Percentiles rank a stretch among this genome's conserved stretches.
These are phyloP conservation scores for Apiotrichum gamsii DNA, from an alignment of 1,284 basidiomycete genomes.

Conservation along the genomic window DNA sequence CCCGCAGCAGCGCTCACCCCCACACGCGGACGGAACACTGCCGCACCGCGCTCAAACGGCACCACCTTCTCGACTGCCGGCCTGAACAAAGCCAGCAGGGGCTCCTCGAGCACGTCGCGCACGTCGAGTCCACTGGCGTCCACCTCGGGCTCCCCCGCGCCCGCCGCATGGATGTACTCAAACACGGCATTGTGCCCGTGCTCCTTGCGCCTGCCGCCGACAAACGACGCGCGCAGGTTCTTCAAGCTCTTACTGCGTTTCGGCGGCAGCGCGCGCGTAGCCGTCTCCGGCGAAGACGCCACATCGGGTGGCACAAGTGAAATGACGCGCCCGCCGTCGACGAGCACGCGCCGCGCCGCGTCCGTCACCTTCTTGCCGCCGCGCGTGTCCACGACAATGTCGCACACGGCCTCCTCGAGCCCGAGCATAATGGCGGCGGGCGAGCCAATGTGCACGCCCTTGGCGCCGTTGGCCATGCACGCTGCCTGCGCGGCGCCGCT, in stretches of 20 bases:
- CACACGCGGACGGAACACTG: constrained; percentile 23
- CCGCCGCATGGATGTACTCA: constrained; percentile 18
- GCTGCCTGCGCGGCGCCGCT: constrained; percentile 15
- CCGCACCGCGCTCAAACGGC: constrained; percentile 38
- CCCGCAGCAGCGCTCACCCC: not conserved
- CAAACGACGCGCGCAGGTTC: not conserved
- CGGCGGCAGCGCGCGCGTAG: too few species aligned
- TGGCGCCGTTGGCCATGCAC: constrained; percentile 39
- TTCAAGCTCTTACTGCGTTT: not conserved
- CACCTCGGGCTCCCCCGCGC: constrained; percentile 41
- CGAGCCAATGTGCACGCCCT: constrained; percentile 39
- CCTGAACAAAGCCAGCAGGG: constrained; percentile 27
- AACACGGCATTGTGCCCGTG: not conserved
- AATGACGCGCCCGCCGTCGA: constrained; percentile 36
- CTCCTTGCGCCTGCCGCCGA: not conserved
- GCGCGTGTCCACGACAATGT: constrained; percentile 71
- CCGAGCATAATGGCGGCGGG: constrained; percentile 36
- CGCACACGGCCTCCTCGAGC: constrained; percentile 52
- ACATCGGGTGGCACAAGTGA: not conserved
- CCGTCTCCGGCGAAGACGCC: too few species aligned
- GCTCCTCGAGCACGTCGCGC: constrained; percentile 44
- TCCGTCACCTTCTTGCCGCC: constrained; percentile 72
- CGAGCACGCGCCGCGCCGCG: constrained; percentile 59
- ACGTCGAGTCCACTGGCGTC: constrained; percentile 39
- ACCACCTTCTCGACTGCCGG: constrained; percentile 28